Percentiles rank a stretch among this genome's conserved stretches.
phyloP scores from a whole-genome alignment of 2,329 filamentous ascomycete species.

The Aspergillus neotritici region DNA sequence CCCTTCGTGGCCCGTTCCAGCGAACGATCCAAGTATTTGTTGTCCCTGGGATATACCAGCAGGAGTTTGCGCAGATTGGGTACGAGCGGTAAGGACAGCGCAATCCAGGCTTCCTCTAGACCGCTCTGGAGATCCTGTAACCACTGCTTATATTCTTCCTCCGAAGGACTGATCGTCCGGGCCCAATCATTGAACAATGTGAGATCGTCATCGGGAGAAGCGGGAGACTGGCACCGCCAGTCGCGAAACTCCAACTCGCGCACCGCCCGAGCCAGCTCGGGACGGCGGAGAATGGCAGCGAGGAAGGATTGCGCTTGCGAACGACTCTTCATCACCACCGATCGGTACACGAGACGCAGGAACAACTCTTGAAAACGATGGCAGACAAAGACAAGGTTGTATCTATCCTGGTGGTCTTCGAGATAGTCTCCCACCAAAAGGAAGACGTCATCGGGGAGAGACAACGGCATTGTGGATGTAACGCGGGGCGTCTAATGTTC shows the following conservation, averaged over 20 bases:
- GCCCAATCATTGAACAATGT: constrained; percentile 7
- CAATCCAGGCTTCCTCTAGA: constrained; percentile 24
- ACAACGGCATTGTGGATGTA: constrained; percentile 16
- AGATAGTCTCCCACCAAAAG: constrained; percentile 24
- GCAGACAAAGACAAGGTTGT: constrained; percentile 23
- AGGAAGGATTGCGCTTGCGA: constrained; percentile 18
- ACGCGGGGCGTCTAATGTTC: neutral
- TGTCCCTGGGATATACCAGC: constrained; percentile 16
- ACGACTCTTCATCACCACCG: constrained; percentile 14
- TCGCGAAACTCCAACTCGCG: constrained; percentile 17
- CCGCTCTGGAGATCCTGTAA: constrained; percentile 16
- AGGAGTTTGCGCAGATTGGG: constrained; percentile 19
- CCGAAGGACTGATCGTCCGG: constrained; percentile 11
- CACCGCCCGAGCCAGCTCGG: constrained; percentile 20
- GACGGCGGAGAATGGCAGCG: constrained; percentile 14
- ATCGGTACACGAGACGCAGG: constrained; percentile 19
- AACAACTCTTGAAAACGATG: constrained; percentile 25
- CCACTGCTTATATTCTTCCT: constrained; percentile 20
- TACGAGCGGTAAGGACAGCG: constrained; percentile 21
- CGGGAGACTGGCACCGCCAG: constrained; percentile 13
- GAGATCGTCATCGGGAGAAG: constrained; percentile 6
- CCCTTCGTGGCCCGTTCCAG: constrained; percentile 17
- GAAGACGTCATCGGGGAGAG: constrained; percentile 26
- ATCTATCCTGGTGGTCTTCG: constrained; percentile 20
- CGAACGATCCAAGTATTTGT: constrained; percentile 17